A percentile compares a stretch with the other conserved stretches of the same genome.
Conservation (phyloP, 1,284 basidiomycete genomes). For the Pascua guehoae region DNA sequence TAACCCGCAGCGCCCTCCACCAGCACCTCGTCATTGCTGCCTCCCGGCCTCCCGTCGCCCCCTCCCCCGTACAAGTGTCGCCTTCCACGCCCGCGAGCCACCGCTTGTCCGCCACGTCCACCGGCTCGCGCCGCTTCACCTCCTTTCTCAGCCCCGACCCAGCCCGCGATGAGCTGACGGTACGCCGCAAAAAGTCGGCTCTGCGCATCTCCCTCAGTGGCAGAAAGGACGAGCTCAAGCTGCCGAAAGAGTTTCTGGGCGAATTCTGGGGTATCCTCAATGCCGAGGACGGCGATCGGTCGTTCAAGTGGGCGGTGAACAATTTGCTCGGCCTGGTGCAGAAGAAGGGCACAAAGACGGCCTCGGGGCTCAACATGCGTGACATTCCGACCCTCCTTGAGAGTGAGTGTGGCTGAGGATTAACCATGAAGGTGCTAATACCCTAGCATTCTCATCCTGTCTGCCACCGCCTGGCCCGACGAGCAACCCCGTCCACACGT, state of each 20-base stretch:
- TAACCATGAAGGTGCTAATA: not conserved
- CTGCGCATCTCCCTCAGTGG: slow-evolving; percentile 21
- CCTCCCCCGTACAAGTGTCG: not conserved
- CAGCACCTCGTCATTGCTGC: slow-evolving; percentile 6
- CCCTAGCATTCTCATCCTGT: slow-evolving; percentile 29
- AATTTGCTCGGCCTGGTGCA: slow-evolving; percentile 33
- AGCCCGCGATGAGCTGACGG: slow-evolving; percentile 2
- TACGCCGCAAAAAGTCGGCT: slow-evolving; percentile 23
- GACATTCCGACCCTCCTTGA: slow-evolving; percentile 42
- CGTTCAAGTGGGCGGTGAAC: slow-evolving; percentile 32
- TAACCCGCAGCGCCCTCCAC: slow-evolving; percentile 13
- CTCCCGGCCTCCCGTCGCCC: not conserved
- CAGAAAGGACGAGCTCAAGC: slow-evolving; percentile 33
- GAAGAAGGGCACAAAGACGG: slow-evolving; percentile 46
- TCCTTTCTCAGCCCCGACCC: slow-evolving; percentile 12
- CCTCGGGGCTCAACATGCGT: slow-evolving; percentile 38
- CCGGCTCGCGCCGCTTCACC: slow-evolving; percentile 4
- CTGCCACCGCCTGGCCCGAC: slow-evolving; percentile 24
- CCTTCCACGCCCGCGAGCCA: not conserved
- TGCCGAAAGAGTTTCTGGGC: slow-evolving; percentile 44
- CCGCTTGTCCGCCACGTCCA: not conserved
- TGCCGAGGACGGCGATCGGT: slow-evolving; percentile 38
- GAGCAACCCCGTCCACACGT: slow-evolving; percentile 18
- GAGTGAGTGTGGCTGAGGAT: slow-evolving; percentile 21
- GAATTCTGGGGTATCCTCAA: slow-evolving; percentile 43